These are phyloP conservation scores for Colletotrichum agaves DNA, from an alignment of 2,329 filamentous ascomycete genomes.

Conservation along the genomic window DNA sequence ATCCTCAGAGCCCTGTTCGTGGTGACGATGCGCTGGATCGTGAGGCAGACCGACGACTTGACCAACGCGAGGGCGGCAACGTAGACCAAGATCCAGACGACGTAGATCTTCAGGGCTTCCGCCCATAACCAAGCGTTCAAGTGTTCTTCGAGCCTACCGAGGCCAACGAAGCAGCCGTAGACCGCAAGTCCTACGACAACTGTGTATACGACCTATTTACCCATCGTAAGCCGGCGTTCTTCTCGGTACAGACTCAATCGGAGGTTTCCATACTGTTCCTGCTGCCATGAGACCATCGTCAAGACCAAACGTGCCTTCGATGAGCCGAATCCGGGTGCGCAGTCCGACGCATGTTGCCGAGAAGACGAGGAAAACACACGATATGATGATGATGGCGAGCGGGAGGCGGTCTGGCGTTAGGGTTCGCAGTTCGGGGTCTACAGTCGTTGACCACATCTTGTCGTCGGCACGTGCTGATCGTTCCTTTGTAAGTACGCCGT, in stretches of 20 bases:
- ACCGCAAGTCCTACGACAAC: slow-evolving; percentile 36
- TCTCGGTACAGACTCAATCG: not conserved
- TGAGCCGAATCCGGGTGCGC: slow-evolving; percentile 21
- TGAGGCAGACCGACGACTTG: slow-evolving; percentile 50
- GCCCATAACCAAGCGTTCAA: slow-evolving; percentile 41
- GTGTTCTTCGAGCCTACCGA: slow-evolving; percentile 40
- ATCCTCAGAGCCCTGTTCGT: slow-evolving; percentile 39
- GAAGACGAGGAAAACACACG: slow-evolving; percentile 29
- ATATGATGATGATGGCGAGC: slow-evolving; percentile 35
- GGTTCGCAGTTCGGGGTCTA: slow-evolving; percentile 31
- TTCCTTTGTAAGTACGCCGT: not conserved
- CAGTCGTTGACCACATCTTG: slow-evolving; percentile 30
- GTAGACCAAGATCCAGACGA: slow-evolving; percentile 44
- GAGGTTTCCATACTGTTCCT: slow-evolving; percentile 29
- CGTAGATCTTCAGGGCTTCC: slow-evolving; percentile 40
- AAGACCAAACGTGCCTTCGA: slow-evolving; percentile 32
- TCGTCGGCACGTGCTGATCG: slow-evolving; percentile 9
- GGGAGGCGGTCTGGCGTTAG: slow-evolving; percentile 22
- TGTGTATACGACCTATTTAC: slow-evolving; percentile 34
- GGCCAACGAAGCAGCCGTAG: slow-evolving; percentile 38
- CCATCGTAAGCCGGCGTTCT: not conserved
- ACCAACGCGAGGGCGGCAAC: slow-evolving; percentile 40
- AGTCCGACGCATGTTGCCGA: slow-evolving; percentile 29
- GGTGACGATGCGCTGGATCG: slow-evolving; percentile 47
- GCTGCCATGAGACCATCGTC: slow-evolving; percentile 38